These are phyloP conservation scores for Saccharomyces eubayanus DNA, from an alignment of 805 yeast species.

Conservation along the genomic window DNA sequence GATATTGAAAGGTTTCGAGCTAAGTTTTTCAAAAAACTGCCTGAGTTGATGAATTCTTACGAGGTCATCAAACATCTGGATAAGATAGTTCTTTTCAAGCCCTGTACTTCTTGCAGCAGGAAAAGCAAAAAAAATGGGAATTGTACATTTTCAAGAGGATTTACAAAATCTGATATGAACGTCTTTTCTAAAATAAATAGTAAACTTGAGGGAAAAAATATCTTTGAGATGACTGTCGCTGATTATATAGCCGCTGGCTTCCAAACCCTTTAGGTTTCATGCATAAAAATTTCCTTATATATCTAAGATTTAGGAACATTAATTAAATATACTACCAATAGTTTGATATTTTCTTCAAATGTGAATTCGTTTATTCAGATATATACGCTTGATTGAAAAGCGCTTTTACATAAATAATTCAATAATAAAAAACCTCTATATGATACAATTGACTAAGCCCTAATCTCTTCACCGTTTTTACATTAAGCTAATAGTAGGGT, in stretches of 20 bases:
- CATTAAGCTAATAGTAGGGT: not conserved
- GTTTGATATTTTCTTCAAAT: slow-evolving; percentile 1
- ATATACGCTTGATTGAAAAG: not conserved
- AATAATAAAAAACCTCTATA: not conserved
- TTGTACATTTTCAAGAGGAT: slow-evolving; percentile 57
- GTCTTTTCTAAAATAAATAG: slow-evolving; percentile 31
- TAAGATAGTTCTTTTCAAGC: slow-evolving; percentile 39
- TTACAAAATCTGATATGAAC: slow-evolving; percentile 52
- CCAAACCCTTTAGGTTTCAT: not conserved
- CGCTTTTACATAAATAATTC: not conserved
- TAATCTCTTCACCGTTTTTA: not conserved
- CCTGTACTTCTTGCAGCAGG: slow-evolving; percentile 48
- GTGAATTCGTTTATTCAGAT: not conserved
- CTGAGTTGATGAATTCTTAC: slow-evolving; percentile 1
- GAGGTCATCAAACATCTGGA: slow-evolving; percentile 22
- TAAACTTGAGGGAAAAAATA: slow-evolving; percentile 7
- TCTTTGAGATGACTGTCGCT: slow-evolving; percentile 9
- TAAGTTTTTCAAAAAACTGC: slow-evolving; percentile 9
- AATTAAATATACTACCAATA: slow-evolving; percentile 7
- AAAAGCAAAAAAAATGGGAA: slow-evolving; percentile 19
- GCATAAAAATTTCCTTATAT: not conserved
- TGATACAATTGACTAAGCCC: not conserved
- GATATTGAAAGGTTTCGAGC: slow-evolving; percentile 8
- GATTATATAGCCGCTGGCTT: slow-evolving; percentile 9
- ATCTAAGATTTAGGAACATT: not conserved